A percentile compares a stretch with the other conserved stretches of the same genome.
These are phyloP conservation scores for Mimosa pudica DNA, from an alignment of 306 rosid genomes.

Conservation along the genomic window DNA sequence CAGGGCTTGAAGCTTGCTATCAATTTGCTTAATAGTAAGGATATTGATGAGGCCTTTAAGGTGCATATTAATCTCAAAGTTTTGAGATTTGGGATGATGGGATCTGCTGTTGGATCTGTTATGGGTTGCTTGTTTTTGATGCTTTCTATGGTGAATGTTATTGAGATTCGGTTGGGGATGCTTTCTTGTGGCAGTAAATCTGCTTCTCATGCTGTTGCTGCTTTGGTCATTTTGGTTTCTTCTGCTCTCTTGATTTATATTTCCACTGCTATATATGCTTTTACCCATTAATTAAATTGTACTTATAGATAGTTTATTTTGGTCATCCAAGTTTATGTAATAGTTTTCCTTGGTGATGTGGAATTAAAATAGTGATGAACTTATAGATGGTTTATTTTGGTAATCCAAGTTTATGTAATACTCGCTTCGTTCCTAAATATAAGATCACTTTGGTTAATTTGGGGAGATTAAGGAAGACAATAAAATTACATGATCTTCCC, in stretches of 20 bases:
- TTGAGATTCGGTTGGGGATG: conserved; percentile 82
- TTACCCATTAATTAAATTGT: conserved; percentile 43
- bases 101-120: conserved; percentile 82
- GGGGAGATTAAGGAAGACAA: too few species aligned
- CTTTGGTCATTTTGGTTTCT: conserved; percentile 67
- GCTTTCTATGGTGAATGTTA: conserved; percentile 85
- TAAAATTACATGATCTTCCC: too few species aligned
- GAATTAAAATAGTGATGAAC: too few species aligned
- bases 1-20: conserved; percentile 91
- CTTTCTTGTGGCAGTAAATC: conserved; percentile 89
- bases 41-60: conserved; percentile 73
- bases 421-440: too few species aligned
- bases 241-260: conserved; percentile 83
- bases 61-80: conserved; percentile 80
- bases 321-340: too few species aligned
- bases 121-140: conserved; percentile 85
- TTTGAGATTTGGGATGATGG: conserved; percentile 80
- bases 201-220: conserved; percentile 60
- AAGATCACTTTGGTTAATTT: too few species aligned
- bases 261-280: conserved; percentile 83
- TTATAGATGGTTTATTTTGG: background rate
- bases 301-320: background rate
- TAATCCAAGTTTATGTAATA: too few species aligned
- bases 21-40: conserved; percentile 77
- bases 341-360: too few species aligned